A percentile compares a stretch with the other conserved stretches of the same genome.
These are phyloP conservation scores for Teunomyces panamensis DNA, from an alignment of 805 yeast species.

Conservation along the genomic window DNA sequence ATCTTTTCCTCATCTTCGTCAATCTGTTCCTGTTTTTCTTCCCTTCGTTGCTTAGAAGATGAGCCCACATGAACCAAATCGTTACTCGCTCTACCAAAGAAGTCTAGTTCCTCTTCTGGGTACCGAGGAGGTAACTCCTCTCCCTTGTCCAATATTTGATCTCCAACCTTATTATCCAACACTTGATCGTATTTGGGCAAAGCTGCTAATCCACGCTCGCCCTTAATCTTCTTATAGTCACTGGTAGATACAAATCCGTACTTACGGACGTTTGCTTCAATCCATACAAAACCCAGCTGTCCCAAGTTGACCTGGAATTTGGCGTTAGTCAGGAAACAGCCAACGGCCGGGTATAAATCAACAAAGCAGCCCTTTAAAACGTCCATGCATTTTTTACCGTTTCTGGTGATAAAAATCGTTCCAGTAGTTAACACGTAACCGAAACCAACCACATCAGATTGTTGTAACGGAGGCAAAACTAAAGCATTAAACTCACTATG, in stretches of 20 bases:
- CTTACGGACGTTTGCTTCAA: constrained; percentile 50
- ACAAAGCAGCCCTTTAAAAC: constrained; percentile 47
- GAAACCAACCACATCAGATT: constrained; percentile 55
- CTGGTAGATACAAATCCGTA: constrained; percentile 54
- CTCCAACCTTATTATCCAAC: constrained; percentile 27
- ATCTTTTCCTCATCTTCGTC: constrained; percentile 10
- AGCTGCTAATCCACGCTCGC: constrained; percentile 38
- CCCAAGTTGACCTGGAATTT: constrained; percentile 43
- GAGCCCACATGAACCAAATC: constrained; percentile 26
- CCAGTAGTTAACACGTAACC: constrained; percentile 51
- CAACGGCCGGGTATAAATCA: constrained; percentile 54
- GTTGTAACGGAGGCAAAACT: constrained; percentile 49
- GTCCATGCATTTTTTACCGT: constrained; percentile 53
- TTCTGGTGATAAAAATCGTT: constrained; percentile 51
- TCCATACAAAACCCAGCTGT: constrained; percentile 47
- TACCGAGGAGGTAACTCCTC: constrained; percentile 71
- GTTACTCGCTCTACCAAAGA: constrained; percentile 47
- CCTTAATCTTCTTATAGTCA: constrained; percentile 33
- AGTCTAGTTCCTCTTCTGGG: constrained; percentile 60
- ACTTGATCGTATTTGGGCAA: constrained; percentile 33
- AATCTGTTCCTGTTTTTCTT: constrained; percentile 2
- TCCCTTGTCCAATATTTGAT: constrained; percentile 64
- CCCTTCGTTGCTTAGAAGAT: constrained; percentile 19
- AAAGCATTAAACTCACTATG: constrained; percentile 42
- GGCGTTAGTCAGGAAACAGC: constrained; percentile 45